These are phyloP conservation scores for Gymnopilus dilepis DNA, from an alignment of 768 basidiomycete genomes.

Conservation along the genomic window DNA sequence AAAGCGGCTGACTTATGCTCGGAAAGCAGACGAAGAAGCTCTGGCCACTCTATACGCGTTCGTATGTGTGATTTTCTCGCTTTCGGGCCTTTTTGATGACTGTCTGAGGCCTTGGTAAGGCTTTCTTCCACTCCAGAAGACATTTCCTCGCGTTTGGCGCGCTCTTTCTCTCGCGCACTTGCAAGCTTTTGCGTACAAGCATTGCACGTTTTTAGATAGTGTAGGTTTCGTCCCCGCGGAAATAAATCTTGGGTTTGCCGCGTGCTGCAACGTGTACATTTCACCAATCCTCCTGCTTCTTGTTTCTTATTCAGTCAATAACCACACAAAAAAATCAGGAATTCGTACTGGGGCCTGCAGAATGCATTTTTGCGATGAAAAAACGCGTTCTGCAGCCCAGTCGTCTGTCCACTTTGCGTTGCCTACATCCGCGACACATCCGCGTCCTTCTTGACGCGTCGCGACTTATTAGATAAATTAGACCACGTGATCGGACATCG, in stretches of 20 bases:
- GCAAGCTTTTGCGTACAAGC: neutral
- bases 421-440: neutral
- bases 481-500: neutral
- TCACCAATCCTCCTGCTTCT: neutral
- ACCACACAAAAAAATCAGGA: neutral
- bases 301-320: neutral
- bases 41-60: neutral
- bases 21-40: neutral
- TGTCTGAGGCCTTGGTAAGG: no score
- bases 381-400: neutral
- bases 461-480: neutral
- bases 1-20: neutral
- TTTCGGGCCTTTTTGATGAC: neutral
- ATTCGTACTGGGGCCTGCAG: neutral
- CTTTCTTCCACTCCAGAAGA: neutral
- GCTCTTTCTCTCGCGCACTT: neutral
- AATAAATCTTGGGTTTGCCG: neutral
- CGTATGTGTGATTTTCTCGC: neutral
- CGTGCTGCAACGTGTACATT: neutral
- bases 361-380: neutral
- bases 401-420: neutral
- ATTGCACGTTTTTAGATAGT: neutral
- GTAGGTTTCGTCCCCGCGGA: neutral
- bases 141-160: neutral
- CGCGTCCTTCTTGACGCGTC: neutral